These are phyloP conservation scores for Uronychia binucleata DNA, from an alignment of 73 alveolate species.

Conservation along the genomic window DNA sequence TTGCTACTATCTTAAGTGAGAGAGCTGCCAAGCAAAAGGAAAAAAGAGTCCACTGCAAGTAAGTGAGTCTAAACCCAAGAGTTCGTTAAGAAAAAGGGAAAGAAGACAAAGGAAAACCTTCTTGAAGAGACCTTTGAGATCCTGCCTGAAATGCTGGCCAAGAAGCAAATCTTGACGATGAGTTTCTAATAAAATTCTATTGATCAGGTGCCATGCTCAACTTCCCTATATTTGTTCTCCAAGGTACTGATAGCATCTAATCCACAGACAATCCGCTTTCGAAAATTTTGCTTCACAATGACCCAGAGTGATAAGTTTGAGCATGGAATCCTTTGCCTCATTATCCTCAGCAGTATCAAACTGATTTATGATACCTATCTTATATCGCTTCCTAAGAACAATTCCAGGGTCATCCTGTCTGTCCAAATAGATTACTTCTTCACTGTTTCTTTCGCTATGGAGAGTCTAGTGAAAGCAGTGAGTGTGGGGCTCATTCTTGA, in stretches of 20 bases:
- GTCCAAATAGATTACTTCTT: conserved; percentile 68
- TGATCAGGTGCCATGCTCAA: conserved; percentile 78
- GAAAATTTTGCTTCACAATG: conserved; percentile 32
- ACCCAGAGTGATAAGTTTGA: conserved; percentile 60
- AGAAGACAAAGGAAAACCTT: not conserved
- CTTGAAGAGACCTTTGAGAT: conserved; percentile 33
- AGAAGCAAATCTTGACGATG: not conserved
- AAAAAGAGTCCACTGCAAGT: no score
- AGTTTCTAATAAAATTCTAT: conserved; percentile 34
- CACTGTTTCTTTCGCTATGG: conserved; percentile 77
- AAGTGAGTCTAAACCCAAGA: no score
- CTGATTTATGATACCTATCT: conserved; percentile 88
- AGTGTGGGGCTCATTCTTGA: conserved; percentile 88
- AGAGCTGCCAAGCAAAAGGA: no score
- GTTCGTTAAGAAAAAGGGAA: conserved; percentile 20
- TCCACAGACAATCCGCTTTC: conserved; percentile 24
- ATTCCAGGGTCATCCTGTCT: conserved; percentile 25
- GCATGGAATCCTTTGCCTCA: conserved; percentile 68
- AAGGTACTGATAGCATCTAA: conserved; percentile 43
- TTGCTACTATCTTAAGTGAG: not conserved
- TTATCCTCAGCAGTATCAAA: conserved; percentile 79
- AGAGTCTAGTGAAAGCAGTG: conserved; percentile 76
- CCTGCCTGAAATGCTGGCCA: conserved; percentile 22
- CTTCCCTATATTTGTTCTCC: conserved; percentile 72
- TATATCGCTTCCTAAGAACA: conserved; percentile 5